Percentiles rank a stretch among this genome's conserved stretches.
Conservation (phyloP, 768 basidiomycete genomes). For the Holtermannia corniformis region DNA sequence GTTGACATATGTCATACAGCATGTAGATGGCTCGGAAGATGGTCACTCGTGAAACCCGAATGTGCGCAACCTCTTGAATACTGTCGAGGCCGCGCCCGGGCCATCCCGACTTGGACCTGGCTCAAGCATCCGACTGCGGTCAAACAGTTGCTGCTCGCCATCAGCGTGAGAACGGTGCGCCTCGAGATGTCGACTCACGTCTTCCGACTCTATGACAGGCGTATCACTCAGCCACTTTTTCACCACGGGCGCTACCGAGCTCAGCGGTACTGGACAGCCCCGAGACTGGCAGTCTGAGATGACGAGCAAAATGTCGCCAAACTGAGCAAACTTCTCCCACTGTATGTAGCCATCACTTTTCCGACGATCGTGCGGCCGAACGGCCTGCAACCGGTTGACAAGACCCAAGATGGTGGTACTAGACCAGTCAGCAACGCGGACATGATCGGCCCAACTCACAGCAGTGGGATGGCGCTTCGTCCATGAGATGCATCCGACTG, state of each 20-base stretch:
- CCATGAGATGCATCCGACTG: slow-evolving; percentile 56
- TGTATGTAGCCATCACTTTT: slow-evolving; percentile 66
- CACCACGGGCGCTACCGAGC: slow-evolving; percentile 5
- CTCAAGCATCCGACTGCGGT: slow-evolving; percentile 21
- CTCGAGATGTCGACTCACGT: slow-evolving; percentile 19
- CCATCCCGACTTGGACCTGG: too few relatives aligned
- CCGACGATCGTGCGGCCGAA: slow-evolving; percentile 62
- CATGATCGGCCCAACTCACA: slow-evolving; percentile 37
- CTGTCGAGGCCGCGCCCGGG: background rate
- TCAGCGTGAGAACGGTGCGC: background rate
- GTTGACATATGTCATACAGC: too few relatives aligned
- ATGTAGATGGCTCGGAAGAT: too few relatives aligned
- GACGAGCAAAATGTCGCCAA: slow-evolving; percentile 72
- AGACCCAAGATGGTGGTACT: slow-evolving; percentile 88
- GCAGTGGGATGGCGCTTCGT: slow-evolving; percentile 72
- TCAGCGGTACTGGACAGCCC: slow-evolving; percentile 8
- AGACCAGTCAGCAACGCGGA: slow-evolving; percentile 5
- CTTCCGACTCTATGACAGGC: slow-evolving; percentile 27
- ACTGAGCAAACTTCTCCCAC: slow-evolving; percentile 93
- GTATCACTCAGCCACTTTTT: slow-evolving; percentile 25
- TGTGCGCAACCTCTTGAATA: slow-evolving; percentile 1
- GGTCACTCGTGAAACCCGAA: background rate
- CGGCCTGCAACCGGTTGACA: slow-evolving; percentile 67
- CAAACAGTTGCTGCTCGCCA: slow-evolving; percentile 17
- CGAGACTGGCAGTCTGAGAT: slow-evolving; percentile 70